Evolutionary conservation across 83 land plant species (phyloP).

Genomic region (Thuja plicata): DNA sequence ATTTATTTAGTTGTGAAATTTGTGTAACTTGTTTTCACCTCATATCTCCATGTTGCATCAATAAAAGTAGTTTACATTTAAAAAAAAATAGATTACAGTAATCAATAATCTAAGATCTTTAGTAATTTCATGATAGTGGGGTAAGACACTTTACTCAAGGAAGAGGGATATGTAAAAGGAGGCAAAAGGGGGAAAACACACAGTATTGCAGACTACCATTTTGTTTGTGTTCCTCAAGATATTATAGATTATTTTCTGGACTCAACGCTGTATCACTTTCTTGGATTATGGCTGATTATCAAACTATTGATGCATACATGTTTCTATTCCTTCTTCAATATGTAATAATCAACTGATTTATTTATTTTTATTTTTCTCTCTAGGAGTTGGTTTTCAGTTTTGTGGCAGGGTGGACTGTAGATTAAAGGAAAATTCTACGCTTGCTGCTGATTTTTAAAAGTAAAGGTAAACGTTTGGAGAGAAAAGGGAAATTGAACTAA

Average conservation of each 20-base stretch:
- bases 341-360: background rate
- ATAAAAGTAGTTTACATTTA: no score
- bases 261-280: background rate
- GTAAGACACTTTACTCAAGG: background rate
- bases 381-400: background rate
- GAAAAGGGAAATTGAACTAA: background rate
- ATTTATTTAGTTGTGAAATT: background rate
- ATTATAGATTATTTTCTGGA: background rate
- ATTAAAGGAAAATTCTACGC: background rate
- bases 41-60: background rate
- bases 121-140: background rate
- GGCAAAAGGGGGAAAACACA: background rate
- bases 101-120: background rate
- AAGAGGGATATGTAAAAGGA: background rate
- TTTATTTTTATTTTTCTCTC: background rate
- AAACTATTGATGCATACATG: background rate
- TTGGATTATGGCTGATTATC: background rate
- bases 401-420: background rate
- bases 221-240: background rate
- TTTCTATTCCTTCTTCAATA: background rate
- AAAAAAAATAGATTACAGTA: no score
- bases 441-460: background rate
- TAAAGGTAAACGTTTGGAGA: background rate
- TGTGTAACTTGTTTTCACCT: background rate
- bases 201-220: background rate